Evolutionary conservation across 2,329 filamentous ascomycete species (phyloP).

Genomic region (Epichloe scottii): DNA sequence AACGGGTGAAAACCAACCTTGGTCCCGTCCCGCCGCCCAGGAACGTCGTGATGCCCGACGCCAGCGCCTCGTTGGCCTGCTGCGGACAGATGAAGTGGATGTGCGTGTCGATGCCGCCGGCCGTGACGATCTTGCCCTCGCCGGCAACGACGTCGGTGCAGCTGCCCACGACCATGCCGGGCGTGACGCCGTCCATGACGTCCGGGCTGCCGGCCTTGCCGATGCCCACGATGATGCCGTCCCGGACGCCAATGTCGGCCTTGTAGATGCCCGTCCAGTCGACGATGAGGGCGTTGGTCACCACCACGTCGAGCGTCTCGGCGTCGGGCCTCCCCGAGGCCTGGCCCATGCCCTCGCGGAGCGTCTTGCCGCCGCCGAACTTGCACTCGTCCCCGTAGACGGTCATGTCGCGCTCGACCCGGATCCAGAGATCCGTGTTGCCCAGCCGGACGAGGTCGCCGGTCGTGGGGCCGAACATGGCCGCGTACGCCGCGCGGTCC

Average conservation of each 20-base stretch:
- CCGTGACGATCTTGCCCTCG: slow-evolving; percentile 82
- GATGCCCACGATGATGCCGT: slow-evolving; percentile 75
- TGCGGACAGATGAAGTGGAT: slow-evolving; percentile 95
- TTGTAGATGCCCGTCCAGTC: slow-evolving; percentile 94
- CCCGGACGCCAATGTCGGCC: slow-evolving; percentile 87
- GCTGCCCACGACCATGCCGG: slow-evolving; percentile 68
- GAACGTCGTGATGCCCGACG: slow-evolving; percentile 81
- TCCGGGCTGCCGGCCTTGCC: slow-evolving; percentile 97
- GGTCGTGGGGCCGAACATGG: slow-evolving; percentile 87
- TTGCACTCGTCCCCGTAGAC: slow-evolving; percentile 86
- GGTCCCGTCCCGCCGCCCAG: slow-evolving; percentile 85
- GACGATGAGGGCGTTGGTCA: slow-evolving; percentile 80
- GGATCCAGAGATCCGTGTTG: slow-evolving; percentile 77
- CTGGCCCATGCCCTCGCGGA: slow-evolving; percentile 93
- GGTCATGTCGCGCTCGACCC: slow-evolving; percentile 77
- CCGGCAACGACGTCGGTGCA: slow-evolving; percentile 87
- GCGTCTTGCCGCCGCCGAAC: slow-evolving; percentile 87
- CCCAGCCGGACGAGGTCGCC: slow-evolving; percentile 77
- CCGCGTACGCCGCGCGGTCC: slow-evolving; percentile 64
- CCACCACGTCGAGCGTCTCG: slow-evolving; percentile 69
- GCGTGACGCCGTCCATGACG: slow-evolving; percentile 78
- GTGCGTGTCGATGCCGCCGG: slow-evolving; percentile 80
- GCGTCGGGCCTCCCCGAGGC: slow-evolving; percentile 66
- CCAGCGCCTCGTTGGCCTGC: slow-evolving; percentile 70
- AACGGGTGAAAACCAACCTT: slow-evolving; percentile 46